Conservation (phyloP, 768 basidiomycete species). For the Kwoniella newhampshirensis region DNA sequence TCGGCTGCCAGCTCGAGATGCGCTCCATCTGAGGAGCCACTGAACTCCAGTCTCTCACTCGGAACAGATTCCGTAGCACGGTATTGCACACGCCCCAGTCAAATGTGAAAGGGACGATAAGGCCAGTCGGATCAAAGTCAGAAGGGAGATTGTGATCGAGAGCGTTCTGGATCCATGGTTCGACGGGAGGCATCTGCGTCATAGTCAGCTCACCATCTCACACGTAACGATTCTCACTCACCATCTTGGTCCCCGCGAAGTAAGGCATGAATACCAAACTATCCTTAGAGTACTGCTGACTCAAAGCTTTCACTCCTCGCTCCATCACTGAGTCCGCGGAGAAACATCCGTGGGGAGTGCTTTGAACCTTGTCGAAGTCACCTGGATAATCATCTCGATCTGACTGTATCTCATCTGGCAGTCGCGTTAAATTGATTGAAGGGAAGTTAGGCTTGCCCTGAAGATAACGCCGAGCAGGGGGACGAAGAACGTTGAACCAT, state of each 20-base stretch:
- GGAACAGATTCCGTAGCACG: constrained; percentile 21
- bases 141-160: constrained; percentile 14
- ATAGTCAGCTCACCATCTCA: not conserved
- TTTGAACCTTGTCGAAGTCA: constrained; percentile 13
- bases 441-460: constrained; percentile 12
- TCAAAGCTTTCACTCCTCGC: constrained; percentile 14
- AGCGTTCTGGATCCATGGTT: constrained; percentile 9
- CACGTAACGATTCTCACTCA: not conserved
- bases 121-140: constrained; percentile 18
- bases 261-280: constrained; percentile 28
- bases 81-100: constrained; percentile 29
- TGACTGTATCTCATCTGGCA: constrained; percentile 19
- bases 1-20: constrained; percentile 5
- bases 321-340: constrained; percentile 30
- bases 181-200: constrained; percentile 3
- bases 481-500: constrained; percentile 16
- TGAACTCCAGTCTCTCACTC: constrained; percentile 17
- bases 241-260: constrained; percentile 8
- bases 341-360: constrained; percentile 22
- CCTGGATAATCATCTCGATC: constrained; percentile 14
- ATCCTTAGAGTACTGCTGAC: constrained; percentile 8
- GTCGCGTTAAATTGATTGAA: constrained; percentile 13
- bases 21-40: constrained; percentile 3
- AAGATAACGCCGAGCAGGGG: constrained; percentile 17
- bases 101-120: constrained; percentile 33